Base-by-base conservation (phyloP, 2,329 filamentous ascomycete genomes). In the Lecanoromycetidae sp. region DNA sequence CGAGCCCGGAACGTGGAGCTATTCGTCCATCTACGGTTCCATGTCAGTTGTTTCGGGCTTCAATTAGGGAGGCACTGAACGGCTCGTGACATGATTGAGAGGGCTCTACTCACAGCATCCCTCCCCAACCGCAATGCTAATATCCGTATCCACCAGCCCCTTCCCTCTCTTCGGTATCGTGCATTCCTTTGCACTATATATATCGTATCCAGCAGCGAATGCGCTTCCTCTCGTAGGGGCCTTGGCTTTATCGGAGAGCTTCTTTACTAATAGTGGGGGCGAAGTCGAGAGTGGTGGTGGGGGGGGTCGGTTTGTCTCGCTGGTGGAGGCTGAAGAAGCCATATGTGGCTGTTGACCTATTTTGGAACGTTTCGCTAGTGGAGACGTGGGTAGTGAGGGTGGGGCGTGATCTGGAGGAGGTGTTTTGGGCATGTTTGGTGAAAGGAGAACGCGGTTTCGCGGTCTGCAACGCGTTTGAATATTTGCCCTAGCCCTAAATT, bases 11-110 rank as follows among this genome's bases (percentile, higher is more conserved):
- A 55, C 88, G 84, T 8, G 88, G 88, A 3, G 88, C 88, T 46
- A 94, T 79, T 49, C 88, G 82, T 56, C 90, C 90, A 63, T 96
- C 86, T 90, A n/a, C n/a, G n/a, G n/a, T n/a, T n/a, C n/a, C n/a
- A n/a, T n/a, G n/a, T n/a, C n/a, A n/a, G n/a, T n/a, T n/a, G n/a
- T n/a, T n/a, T n/a, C n/a, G n/a, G n/a, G n/a, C n/a, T 33, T 13
- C 19, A 20, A 9, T 45, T 25, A 34, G 33, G n/a, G 9, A 40
- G 12, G 29, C 6, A 32, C 19, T 5, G 15, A 5, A 26, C 23
- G 29, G 27, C 29, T 48, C 48, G 30, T 17, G 27, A 39, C 43
- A 27, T 9, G 47, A 39, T 48, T 29, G 51, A 46, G 40, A 29
- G 41, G 34, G 41, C 43, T 44, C 37, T 44, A 69, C 83, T 52